Conservation (phyloP, 768 basidiomycete species). For the Suillus decipiens region DNA sequence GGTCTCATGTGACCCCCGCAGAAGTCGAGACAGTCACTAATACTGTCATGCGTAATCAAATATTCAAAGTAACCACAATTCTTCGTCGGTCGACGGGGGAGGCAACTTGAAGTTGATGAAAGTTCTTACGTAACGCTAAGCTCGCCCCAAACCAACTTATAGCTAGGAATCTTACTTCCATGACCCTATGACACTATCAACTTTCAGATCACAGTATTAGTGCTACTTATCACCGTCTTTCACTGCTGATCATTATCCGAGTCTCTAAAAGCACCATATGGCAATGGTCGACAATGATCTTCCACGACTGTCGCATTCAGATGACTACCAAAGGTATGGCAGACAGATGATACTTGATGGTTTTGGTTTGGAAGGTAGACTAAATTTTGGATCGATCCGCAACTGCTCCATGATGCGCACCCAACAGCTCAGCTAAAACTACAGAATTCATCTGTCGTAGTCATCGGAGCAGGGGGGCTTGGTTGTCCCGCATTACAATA, state of each 20-base stretch:
- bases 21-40: neutral
- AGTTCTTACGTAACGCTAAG: neutral
- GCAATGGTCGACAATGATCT: constrained; percentile 1
- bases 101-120: no score
- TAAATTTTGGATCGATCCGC: neutral
- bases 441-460: constrained; percentile 70
- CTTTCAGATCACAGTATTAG: neutral
- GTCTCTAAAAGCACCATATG: neutral
- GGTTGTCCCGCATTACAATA: constrained; percentile 97
- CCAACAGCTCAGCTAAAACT: constrained; percentile 80
- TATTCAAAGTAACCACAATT: neutral
- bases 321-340: constrained; percentile 90
- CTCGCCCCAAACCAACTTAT: neutral
- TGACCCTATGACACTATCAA: neutral
- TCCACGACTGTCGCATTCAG: constrained; percentile 40
- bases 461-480: constrained; percentile 94
- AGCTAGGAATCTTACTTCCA: neutral
- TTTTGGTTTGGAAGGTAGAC: constrained; percentile 79
- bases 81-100: neutral
- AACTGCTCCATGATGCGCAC: constrained; percentile 2
- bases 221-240: neutral
- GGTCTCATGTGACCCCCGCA: neutral
- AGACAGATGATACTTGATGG: constrained; percentile 94
- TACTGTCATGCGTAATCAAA: neutral
- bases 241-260: neutral